Base-by-base conservation (phyloP, 163 green algal genomes). In the Chloroidium sp. region DNA sequence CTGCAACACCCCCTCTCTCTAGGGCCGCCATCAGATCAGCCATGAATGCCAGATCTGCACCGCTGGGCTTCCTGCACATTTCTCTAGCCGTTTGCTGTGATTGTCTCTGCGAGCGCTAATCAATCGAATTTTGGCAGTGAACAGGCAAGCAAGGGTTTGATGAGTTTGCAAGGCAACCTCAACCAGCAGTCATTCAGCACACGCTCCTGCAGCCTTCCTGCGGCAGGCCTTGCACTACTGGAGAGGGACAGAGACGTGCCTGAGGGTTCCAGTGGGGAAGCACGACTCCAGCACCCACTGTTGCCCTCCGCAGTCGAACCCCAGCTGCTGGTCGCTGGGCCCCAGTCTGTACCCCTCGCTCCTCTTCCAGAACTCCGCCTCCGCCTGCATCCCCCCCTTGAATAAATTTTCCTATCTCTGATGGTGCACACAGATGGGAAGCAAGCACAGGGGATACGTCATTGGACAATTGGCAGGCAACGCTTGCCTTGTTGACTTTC, bases 271-370 rank as follows among this genome's bases (percentile, higher is more conserved):
- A 1, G 91, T 84, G 0, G 92, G 94, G 83, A 98, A 96, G 1
- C 89, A 90, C 3, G 96, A 90, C 87, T 99, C 96, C 72, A 95
- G 86, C 80, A 99, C 96, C 94, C 95, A 98, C 89, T 98, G 96
- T 88, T 98, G 90, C 1, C 96, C 96, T 1, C 96, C 96, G 85
- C 96, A 99, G 88, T 99, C 96, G 88, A 99, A 99, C 2, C 93
- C 93, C 61, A 99, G 88, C 57, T 98, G 93, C 86, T 98, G 85
- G 80, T 98, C 94, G 75, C 87, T 94, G 87, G 89, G 97, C n/a
- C 93, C 95, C n/a, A 95, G 80, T 0, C 94, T 86, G 59, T 80
- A 83, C 3, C 91, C 90, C 2, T 82, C 68, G 68, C 81, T 88
- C n/a, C 79, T 72, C 13, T 69, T 78, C 82, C 82, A 86, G 36